These are phyloP conservation scores for Fonsecaea pedrosoi DNA, from an alignment of 2,329 filamentous ascomycete species.

Conservation along the genomic window DNA sequence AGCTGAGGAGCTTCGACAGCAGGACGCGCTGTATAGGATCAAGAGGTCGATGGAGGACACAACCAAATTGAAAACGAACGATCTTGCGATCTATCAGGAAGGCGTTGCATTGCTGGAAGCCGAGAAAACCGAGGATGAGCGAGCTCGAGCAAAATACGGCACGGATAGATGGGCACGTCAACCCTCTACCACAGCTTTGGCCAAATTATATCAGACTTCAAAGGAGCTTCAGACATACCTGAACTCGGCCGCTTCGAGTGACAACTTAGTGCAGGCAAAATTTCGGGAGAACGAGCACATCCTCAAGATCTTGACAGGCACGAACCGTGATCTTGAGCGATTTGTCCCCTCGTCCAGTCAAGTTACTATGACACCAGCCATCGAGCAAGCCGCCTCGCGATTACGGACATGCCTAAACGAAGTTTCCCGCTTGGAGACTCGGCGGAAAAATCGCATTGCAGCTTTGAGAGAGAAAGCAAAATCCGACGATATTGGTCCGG, in stretches of 20 bases:
- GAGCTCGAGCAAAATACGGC: slow-evolving; percentile 76
- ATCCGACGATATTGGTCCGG: slow-evolving; percentile 82
- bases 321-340: slow-evolving; percentile 81
- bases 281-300: slow-evolving; percentile 76
- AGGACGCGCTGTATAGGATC: slow-evolving; percentile 80
- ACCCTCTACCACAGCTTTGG: slow-evolving; percentile 71
- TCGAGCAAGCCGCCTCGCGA: slow-evolving; percentile 79
- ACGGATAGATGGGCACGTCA: slow-evolving; percentile 83
- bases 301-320: slow-evolving; percentile 76
- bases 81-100: slow-evolving; percentile 80
- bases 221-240: slow-evolving; percentile 88
- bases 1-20: slow-evolving; percentile 90
- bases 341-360: slow-evolving; percentile 86
- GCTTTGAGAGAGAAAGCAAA: slow-evolving; percentile 78
- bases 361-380: slow-evolving; percentile 76
- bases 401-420: slow-evolving; percentile 85
- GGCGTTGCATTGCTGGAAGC: slow-evolving; percentile 77
- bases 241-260: slow-evolving; percentile 70
- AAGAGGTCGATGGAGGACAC: slow-evolving; percentile 85
- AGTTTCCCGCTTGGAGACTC: slow-evolving; percentile 79
- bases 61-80: slow-evolving; percentile 82
- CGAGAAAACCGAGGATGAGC: slow-evolving; percentile 83
- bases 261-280: slow-evolving; percentile 77
- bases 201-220: slow-evolving; percentile 75
- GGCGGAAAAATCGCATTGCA: slow-evolving; percentile 80